Evolutionary conservation across 495 filamentous ascomycete genomes (phyloP), one percentile per base, ranked within the genome.

Genomic region (Neurospora hispaniola): DNA sequence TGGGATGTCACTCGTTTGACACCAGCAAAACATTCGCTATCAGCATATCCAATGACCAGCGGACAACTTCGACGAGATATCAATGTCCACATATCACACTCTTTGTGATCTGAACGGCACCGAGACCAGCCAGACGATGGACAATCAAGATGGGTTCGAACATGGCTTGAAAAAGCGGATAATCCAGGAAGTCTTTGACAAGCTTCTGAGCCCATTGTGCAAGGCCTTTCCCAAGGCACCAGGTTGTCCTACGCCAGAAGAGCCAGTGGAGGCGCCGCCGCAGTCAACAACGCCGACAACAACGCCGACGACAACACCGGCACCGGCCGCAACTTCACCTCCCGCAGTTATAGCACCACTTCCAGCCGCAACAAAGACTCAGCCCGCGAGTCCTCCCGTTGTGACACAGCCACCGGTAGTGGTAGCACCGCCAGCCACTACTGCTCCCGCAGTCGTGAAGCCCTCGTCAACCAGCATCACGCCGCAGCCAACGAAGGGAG

Each of bases 201-300:
- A 42, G 9, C 12, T 76, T 31, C 69, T 40, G 18, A 71, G 43
- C 48, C 70, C 73, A 1, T 8, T 71, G 54, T 75, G 73, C 71
- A 48, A 71, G 7, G 11, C 71, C 5, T 42, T 75, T 20, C 68
- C 75, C 40, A 59, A 71, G 11, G 11, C 75, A 5, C 31, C 31
- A 6, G 73, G 71, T 70, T 75, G 71, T 42, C 4, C 71, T 8
- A 14, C 31, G 18, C 16, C 71, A 40, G 44, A 42, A 9, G 69
- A 69, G 1, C n/a, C 71, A 41, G 42, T 27, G 6, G 69, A 70
- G 3, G 4, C 42, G 3, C 69, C 54, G 20, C n/a, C 39, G 35
- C 42, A 73, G 12, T 27, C 42, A 6, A 74, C 73, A 12, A 69
- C 69, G 40, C 73, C 75, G 20, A 69, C 38, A 2, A 66, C 74